These are phyloP conservation scores for Lodderomyces oxycetoniae DNA, from an alignment of 1,139 yeast species.

Conservation along the genomic window DNA sequence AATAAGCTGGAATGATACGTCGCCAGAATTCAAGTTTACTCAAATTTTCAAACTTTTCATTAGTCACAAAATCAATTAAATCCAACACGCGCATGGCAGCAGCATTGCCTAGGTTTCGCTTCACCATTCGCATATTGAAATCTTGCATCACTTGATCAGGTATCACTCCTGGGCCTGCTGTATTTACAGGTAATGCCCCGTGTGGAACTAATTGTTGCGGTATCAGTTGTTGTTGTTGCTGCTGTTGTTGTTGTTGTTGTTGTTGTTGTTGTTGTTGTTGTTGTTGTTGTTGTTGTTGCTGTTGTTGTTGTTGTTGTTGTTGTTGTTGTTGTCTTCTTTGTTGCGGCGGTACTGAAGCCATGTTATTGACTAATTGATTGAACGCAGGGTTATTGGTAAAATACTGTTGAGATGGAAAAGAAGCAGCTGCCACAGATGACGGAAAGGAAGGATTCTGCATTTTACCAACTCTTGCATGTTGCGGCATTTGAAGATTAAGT, in stretches of 20 bases:
- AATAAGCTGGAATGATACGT: conserved; percentile 31
- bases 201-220: neutral
- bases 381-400: too few relatives aligned
- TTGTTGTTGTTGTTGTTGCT: conserved; percentile 1
- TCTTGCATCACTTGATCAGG: conserved; percentile 24
- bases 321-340: conserved; percentile 6
- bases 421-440: too few relatives aligned
- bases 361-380: too few relatives aligned
- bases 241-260: neutral
- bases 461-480: too few relatives aligned
- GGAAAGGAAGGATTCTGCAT: too few relatives aligned
- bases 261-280: neutral
- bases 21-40: conserved; percentile 37
- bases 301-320: conserved; percentile 5
- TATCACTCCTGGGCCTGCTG: too few relatives aligned
- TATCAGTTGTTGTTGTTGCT: neutral
- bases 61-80: conserved; percentile 34
- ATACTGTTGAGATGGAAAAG: too few relatives aligned
- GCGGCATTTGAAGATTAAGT: too few relatives aligned
- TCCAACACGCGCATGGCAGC: conserved; percentile 39
- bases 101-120: conserved; percentile 43
- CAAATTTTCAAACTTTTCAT: conserved; percentile 29
- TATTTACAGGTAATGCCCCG: neutral
- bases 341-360: neutral
- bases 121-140: conserved; percentile 33